Evolutionary conservation across 805 yeast genomes (phyloP).

Genomic region (Tetrapisispora nanseiensis): DNA sequence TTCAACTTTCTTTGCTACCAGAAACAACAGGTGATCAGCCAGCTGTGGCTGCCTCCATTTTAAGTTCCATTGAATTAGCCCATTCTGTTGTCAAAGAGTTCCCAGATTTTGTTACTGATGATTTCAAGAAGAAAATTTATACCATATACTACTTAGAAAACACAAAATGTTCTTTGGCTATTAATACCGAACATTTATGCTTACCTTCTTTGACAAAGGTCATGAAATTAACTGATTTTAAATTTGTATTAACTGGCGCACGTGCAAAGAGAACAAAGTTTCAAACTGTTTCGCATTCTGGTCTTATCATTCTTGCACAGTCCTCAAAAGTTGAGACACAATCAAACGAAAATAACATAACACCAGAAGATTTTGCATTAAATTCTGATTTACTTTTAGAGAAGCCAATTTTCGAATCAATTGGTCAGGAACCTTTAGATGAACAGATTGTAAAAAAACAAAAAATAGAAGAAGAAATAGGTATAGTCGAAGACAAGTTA

Average conservation of each 20-base stretch:
- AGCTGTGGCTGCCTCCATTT: conserved; percentile 29
- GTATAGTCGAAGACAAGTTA: conserved; percentile 34
- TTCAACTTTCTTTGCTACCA: conserved; percentile 52
- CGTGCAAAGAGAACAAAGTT: conserved; percentile 79
- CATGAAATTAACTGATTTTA: conserved; percentile 47
- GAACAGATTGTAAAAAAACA: conserved; percentile 33
- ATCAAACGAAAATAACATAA: conserved; percentile 8
- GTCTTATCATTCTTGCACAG: conserved; percentile 68
- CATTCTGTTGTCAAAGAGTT: conserved; percentile 19
- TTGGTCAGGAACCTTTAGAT: conserved; percentile 40
- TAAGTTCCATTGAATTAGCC: conserved; percentile 22
- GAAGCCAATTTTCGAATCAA: conserved; percentile 56
- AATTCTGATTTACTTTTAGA: conserved; percentile 75
- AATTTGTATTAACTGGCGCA: conserved; percentile 72
- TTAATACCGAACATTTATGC: conserved; percentile 54
- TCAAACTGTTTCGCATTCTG: conserved; percentile 62
- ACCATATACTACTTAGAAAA: conserved; percentile 52
- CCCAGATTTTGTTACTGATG: conserved; percentile 22
- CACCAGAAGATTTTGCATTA: conserved; percentile 51
- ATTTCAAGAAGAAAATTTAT: conserved; percentile 32
- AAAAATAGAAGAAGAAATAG: conserved; percentile 28
- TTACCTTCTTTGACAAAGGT: conserved; percentile 47
- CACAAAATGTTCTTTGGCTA: conserved; percentile 53
- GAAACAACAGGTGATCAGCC: conserved; percentile 47
- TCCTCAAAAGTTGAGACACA: conserved; percentile 15